A percentile compares a stretch with the other conserved stretches of the same genome.
Conservation (phyloP, 1,139 yeast species). For the Kazachstania sp. region DNA sequence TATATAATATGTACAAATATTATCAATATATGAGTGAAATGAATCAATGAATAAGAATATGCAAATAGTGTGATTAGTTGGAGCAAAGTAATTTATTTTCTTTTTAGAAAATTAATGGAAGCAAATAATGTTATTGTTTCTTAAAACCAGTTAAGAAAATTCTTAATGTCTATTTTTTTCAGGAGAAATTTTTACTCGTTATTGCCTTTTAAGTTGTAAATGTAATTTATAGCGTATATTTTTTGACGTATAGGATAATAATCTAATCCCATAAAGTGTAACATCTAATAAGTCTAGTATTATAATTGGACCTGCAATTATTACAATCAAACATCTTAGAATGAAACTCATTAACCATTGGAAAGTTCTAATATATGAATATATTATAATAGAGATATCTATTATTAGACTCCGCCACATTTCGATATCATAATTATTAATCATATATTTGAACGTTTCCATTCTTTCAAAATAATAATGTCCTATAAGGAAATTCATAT, state of each 20-base stretch:
- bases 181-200: not conserved
- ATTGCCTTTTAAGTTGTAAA: not conserved
- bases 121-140: no score
- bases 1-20: not conserved
- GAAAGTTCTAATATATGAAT: not conserved
- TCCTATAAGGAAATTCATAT: no score
- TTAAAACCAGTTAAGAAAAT: no score
- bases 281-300: constrained; percentile 8
- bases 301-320: constrained; percentile 7
- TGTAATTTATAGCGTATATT: not conserved
- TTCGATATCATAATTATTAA: not conserved
- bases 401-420: not conserved
- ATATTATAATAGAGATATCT: not conserved
- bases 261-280: constrained; percentile 3
- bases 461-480: no score
- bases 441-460: no score
- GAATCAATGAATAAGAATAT: no score
- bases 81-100: no score
- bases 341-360: not conserved
- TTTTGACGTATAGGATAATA: not conserved
- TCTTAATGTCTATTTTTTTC: no score
- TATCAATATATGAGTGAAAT: not conserved
- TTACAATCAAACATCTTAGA: constrained; percentile 1
- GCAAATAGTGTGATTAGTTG: no score
- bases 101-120: no score